Conservation (phyloP, 805 yeast genomes). For the Candida methanosorbosa region DNA sequence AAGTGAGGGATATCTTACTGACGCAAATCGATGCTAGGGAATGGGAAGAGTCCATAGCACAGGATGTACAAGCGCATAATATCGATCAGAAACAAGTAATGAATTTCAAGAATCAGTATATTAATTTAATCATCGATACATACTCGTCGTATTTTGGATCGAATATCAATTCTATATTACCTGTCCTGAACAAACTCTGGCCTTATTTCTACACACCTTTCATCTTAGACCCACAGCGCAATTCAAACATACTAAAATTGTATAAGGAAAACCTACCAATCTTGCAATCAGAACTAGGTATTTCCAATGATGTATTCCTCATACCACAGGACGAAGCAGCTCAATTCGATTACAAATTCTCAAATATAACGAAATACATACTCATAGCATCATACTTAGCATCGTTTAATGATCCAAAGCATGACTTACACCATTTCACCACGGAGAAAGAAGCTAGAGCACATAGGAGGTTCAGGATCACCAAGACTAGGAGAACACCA, state of each 20-base stretch:
- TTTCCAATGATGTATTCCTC: constrained; percentile 13
- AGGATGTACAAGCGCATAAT: not conserved
- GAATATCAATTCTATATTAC: constrained; percentile 25
- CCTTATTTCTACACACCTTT: constrained; percentile 21
- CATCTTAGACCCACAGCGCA: constrained; percentile 8
- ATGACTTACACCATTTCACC: constrained; percentile 66
- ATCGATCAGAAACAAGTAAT: constrained; percentile 8
- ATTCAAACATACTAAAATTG: constrained; percentile 19
- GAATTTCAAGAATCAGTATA: constrained; percentile 24
- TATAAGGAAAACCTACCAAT: constrained; percentile 16
- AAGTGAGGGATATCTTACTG: constrained; percentile 28
- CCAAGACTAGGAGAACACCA: constrained; percentile 12
- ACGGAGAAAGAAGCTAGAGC: constrained; percentile 41
- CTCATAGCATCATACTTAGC: constrained; percentile 78
- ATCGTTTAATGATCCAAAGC: constrained; percentile 61
- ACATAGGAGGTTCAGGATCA: constrained; percentile 26
- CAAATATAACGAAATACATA: constrained; percentile 58
- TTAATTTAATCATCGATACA: constrained; percentile 36
- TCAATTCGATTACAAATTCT: constrained; percentile 33
- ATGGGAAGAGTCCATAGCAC: constrained; percentile 5
- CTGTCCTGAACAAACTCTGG: constrained; percentile 21
- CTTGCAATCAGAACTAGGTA: constrained; percentile 15
- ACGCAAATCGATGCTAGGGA: constrained; percentile 6
- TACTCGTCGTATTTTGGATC: constrained; percentile 37
- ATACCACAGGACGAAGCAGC: constrained; percentile 4